These are phyloP conservation scores for Leonotis leonurus DNA, from an alignment of 257 asterid species.

Conservation along the genomic window DNA sequence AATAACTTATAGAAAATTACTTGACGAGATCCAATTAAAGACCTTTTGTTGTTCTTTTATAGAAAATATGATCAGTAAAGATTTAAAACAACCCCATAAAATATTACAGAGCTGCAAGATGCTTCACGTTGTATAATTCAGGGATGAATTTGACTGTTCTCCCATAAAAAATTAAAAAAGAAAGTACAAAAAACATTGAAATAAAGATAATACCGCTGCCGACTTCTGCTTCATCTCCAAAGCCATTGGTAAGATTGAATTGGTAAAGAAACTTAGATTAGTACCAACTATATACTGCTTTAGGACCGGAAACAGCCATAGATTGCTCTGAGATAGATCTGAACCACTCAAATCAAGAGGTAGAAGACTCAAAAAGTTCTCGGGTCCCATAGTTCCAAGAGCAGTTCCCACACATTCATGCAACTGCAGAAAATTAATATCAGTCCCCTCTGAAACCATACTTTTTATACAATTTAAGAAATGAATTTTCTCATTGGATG, in stretches of 20 bases:
- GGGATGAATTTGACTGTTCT: neutral
- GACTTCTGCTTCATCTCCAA: conserved; percentile 60
- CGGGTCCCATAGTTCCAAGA: conserved; percentile 90
- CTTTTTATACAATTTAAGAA: neutral
- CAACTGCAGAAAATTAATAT: conserved; percentile 50
- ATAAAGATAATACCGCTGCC: conserved; percentile 45
- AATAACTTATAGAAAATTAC: too few relatives aligned
- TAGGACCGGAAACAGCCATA: conserved; percentile 87
- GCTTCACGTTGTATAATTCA: too few relatives aligned
- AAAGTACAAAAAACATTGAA: neutral
- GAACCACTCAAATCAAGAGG: conserved; percentile 64
- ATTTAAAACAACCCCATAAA: too few relatives aligned
- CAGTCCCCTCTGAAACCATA: conserved; percentile 6
- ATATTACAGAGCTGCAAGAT: too few relatives aligned
- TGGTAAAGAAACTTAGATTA: conserved; percentile 53
- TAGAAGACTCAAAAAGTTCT: conserved; percentile 49
- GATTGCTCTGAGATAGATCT: conserved; percentile 68
- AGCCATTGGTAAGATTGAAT: conserved; percentile 50
- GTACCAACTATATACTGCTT: conserved; percentile 78
- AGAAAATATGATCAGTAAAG: too few relatives aligned
- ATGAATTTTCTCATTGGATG: neutral
- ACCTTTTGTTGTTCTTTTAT: too few relatives aligned
- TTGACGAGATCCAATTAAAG: too few relatives aligned
- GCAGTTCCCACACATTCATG: conserved; percentile 90
- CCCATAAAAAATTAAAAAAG: neutral